A percentile compares a stretch with the other conserved stretches of the same genome.
Conservation (phyloP, 2,329 filamentous ascomycete genomes). For the Coniochaeta pulveracea region DNA sequence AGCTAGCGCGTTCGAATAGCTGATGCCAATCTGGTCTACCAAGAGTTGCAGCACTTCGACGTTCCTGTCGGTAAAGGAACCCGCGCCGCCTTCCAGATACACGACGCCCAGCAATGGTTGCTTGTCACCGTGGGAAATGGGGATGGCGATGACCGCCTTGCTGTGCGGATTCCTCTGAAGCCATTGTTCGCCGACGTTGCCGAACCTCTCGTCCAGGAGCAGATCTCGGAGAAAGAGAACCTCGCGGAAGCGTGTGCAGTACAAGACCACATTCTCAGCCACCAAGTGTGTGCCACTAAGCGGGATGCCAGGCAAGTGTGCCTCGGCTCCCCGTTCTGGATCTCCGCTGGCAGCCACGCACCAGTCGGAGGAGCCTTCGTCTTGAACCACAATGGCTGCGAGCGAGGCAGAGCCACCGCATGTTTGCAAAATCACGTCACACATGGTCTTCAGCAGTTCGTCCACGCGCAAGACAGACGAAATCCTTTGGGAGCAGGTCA, state of each 20-base stretch:
- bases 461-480: constrained; percentile 70
- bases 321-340: constrained; percentile 55
- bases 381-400: constrained; percentile 58
- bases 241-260: constrained; percentile 67
- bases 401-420: constrained; percentile 60
- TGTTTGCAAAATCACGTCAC: constrained; percentile 68
- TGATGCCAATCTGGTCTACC: constrained; percentile 68
- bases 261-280: constrained; percentile 67
- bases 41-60: constrained; percentile 57
- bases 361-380: constrained; percentile 53
- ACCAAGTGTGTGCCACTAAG: constrained; percentile 56
- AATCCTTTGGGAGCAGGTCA: constrained; percentile 69
- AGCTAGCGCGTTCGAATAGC: constrained; percentile 55
- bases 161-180: constrained; percentile 56
- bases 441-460: constrained; percentile 68
- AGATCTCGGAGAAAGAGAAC: constrained; percentile 64
- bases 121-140: constrained; percentile 62
- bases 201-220: constrained; percentile 65
- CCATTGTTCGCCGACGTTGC: constrained; percentile 62
- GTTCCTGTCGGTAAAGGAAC: constrained; percentile 66
- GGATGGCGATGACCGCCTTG: constrained; percentile 68
- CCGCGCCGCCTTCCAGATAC: constrained; percentile 64
- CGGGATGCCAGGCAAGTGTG: constrained; percentile 54
- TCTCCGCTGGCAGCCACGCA: constrained; percentile 64
- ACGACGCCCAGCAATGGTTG: constrained; percentile 61